Evolutionary conservation across 306 rosid species (phyloP), one percentile per base, ranked within the genome.

Genomic region (Malus sylvestris): DNA sequence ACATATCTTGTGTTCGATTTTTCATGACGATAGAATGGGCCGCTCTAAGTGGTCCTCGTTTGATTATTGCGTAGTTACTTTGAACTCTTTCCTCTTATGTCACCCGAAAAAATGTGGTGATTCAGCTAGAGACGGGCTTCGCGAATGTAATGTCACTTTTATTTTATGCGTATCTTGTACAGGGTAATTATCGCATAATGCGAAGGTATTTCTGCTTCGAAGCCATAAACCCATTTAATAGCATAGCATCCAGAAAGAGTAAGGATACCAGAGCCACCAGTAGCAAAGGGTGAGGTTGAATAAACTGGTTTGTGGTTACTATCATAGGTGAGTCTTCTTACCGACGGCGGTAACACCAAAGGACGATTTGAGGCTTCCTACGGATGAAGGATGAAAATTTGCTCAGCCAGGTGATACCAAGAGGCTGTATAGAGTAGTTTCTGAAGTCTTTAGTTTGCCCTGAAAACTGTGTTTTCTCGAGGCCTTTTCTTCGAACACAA

Each of bases 311-410:
- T 61, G 67, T 51, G 58, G 29, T 58, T 46, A 30, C 23, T 29
- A 2, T 65, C 27, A 67, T 67, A 76, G 79, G 73, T 80, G 60
- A 76, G 84, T 72, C 87, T 83, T 51, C 52, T 76, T 30, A 76
- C 79, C 40, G 87, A 83, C 15, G 68, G 25, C 55, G 74, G 84
- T 52, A 62, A 69, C 73, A 80, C 82, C 58, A 5, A 83, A 72
- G 66, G 84, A 80, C 52, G 84, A 83, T 38, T 33, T 83, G 69
- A 83, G 75, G 58, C 84, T 76, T 66, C 76, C 81, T 25, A 76
- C 84, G 18, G 86, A 80, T 67, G 83, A 83, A 0, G 18, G 86
- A 83, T 67, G 83, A 83, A 0, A 30, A 1, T 23, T 70, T 80
- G 68, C 86, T 80, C 57, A 10, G 62, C 7, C 87, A 72, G 87